Evolutionary conservation across 78 protist species (phyloP), one percentile per base, ranked within the genome.

Genomic region (Dictyostelium firmibasis): DNA sequence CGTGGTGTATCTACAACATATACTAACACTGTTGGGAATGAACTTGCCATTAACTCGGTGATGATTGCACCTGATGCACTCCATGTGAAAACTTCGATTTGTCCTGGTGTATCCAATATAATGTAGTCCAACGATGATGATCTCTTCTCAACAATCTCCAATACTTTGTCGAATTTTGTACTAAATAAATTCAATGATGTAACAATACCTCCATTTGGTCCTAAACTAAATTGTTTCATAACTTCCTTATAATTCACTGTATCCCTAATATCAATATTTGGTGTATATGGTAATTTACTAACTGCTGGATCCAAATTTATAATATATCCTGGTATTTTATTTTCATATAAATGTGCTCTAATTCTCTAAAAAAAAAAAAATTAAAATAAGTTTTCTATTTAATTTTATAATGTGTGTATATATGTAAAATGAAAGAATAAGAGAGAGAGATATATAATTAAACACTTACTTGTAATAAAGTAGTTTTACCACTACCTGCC

Each of bases 401-500:
- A 7, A 8, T 31, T 20, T 5, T 23, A 38, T 60, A n/a, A 8
- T 89, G 2, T 4, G 41, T 53, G 23, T 10, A 2, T 23, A 38
- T 53, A 6, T 8, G 2, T 43, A 2, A 0, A 35, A n/a, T 6
- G 31, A 16, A 20, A 14, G 23, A n/a, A 20, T 4, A 1, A 13
- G 20, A 25, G n/a, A n/a, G n/a, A 60, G 6, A 60, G n/a, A 0
- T 60, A 60, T 64, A 64, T 38, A 62, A 11, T 18, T n/a, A 62
- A 23, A 20, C n/a, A 20, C n/a, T 29, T 20, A 84, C 93, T 91
- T 98, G 99, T 96, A 99, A 79, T 3, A 99, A 84, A 13, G 99
- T 98, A 60, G 99, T 97, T 93, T 99, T 99, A 23, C 99, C 99
- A 62, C 98, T 84, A 10, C 99, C 99, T 0, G 99, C 99, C 99